phyloP scores from a whole-genome alignment of 345 rosid genomes.

The Durio zibethinus region DNA sequence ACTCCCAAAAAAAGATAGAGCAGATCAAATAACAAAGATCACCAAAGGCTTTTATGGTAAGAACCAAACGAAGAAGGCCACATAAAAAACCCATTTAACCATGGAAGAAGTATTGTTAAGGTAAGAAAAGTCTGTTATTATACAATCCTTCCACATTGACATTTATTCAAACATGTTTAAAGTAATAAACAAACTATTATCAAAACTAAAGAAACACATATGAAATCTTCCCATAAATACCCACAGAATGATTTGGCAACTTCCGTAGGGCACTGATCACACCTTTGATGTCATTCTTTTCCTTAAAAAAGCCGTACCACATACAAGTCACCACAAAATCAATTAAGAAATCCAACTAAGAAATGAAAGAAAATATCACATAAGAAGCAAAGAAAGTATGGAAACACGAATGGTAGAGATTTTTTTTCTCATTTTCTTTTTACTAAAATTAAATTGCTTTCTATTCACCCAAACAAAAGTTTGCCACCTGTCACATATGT shows the following conservation, averaged over 20 bases:
- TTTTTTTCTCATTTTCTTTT: not conserved
- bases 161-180: too few species aligned
- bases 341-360: constrained; percentile 11
- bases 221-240: constrained; percentile 36
- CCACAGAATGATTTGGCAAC: constrained; percentile 89
- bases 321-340: constrained; percentile 33
- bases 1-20: too few species aligned
- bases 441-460: not conserved
- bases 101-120: too few species aligned
- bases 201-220: not conserved
- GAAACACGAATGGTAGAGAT: not conserved
- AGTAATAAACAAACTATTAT: too few species aligned
- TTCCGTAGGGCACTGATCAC: constrained; percentile 72
- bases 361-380: not conserved
- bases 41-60: too few species aligned
- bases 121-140: too few species aligned
- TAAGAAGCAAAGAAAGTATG: not conserved
- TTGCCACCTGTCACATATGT: not conserved
- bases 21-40: too few species aligned
- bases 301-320: constrained; percentile 93
- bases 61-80: too few species aligned
- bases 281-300: constrained; percentile 68
- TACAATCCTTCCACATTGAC: too few species aligned
- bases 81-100: too few species aligned
- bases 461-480: not conserved